Conservation (phyloP, 2,329 filamentous ascomycete genomes). For the Cadophora sp. region DNA sequence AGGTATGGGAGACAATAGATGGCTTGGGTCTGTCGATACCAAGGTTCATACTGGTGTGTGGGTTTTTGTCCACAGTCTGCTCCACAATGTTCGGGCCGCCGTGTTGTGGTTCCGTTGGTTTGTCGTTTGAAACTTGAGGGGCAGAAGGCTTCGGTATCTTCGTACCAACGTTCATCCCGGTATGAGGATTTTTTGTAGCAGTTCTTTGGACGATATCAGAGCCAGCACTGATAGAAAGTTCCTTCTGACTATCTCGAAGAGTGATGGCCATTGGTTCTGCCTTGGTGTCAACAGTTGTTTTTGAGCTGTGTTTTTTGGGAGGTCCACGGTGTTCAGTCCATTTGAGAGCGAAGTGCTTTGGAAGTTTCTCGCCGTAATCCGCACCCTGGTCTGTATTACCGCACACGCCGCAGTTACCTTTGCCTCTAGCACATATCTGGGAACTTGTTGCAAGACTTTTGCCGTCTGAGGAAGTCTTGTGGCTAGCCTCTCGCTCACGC, state of each 20-base stretch:
- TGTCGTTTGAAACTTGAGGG: neutral
- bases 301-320: constrained; percentile 7
- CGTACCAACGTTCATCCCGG: too few species aligned
- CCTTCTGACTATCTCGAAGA: too few species aligned
- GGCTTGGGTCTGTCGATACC: constrained; percentile 9
- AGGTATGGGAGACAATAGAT: neutral
- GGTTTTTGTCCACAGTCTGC: constrained; percentile 2
- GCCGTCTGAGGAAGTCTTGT: neutral
- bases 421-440: neutral
- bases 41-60: constrained; percentile 12
- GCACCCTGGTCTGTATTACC: neutral
- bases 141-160: too few species aligned
- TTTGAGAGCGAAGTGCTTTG: neutral
- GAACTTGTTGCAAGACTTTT: neutral
- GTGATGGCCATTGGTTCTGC: neutral
- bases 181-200: too few species aligned
- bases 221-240: too few species aligned
- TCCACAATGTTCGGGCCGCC: neutral
- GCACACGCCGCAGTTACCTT: neutral
- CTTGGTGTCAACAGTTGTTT: neutral
- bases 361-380: neutral
- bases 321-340: constrained; percentile 14
- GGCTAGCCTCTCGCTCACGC: neutral
- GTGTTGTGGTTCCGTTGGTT: neutral
- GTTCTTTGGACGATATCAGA: too few species aligned